Evolutionary conservation across 306 rosid species (phyloP).

Genomic region (Glycine soja): DNA sequence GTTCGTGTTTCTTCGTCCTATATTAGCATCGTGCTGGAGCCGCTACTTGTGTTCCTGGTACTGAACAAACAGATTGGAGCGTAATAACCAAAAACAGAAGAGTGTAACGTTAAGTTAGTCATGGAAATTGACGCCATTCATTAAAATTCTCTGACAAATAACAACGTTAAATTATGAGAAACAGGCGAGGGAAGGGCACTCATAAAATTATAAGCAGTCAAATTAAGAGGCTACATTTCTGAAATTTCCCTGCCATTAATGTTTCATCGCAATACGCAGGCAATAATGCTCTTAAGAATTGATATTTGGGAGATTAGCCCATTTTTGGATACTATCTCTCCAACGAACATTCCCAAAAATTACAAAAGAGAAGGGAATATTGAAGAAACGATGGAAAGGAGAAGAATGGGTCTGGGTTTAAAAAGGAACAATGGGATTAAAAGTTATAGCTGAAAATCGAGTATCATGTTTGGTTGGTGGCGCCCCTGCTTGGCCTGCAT

Average conservation of each 20-base stretch:
- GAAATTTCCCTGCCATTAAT: slow-evolving; percentile 31
- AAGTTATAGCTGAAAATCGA: slow-evolving; percentile 14
- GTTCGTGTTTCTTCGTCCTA: too few species aligned
- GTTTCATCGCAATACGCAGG: slow-evolving; percentile 36
- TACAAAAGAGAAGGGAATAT: slow-evolving; percentile 8
- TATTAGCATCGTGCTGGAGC: too few species aligned
- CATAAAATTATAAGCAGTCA: neutral
- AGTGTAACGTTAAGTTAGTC: too few species aligned
- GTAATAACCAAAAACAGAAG: too few species aligned
- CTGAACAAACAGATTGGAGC: too few species aligned
- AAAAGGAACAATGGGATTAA: slow-evolving; percentile 6
- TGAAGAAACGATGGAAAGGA: neutral
- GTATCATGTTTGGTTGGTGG: slow-evolving; percentile 27
- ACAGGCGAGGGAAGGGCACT: neutral
- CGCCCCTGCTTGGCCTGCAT: slow-evolving; percentile 35
- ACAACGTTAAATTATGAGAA: slow-evolving; percentile 2
- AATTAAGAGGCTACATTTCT: slow-evolving; percentile 25
- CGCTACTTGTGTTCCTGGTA: too few species aligned
- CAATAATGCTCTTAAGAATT: slow-evolving; percentile 21
- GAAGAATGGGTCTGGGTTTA: neutral
- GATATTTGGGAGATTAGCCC: slow-evolving; percentile 35
- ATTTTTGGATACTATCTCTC: slow-evolving; percentile 22
- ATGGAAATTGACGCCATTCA: too few species aligned
- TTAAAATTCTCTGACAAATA: too few species aligned
- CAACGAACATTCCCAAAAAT: slow-evolving; percentile 36